A percentile compares a stretch with the other conserved stretches of the same genome.
Conservation (phyloP, 805 yeast species). For the Wickerhamiella sergipiensis region DNA sequence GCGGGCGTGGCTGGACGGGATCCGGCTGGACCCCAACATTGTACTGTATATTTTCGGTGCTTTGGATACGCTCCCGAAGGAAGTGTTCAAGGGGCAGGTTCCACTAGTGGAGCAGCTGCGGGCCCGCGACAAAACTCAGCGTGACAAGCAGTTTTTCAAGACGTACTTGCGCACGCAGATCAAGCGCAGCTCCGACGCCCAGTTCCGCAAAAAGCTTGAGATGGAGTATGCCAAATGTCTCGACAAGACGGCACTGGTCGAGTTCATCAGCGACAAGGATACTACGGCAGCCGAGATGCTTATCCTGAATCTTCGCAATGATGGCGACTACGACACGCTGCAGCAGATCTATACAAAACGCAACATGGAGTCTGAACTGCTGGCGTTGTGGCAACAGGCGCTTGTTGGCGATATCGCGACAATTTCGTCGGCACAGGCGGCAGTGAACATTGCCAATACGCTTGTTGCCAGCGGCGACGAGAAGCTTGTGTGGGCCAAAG, state of each 20-base stretch:
- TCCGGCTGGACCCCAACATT: slow-evolving; percentile 24
- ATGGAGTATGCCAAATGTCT: slow-evolving; percentile 3
- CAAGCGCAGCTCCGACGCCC: slow-evolving; percentile 3
- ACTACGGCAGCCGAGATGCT: slow-evolving; percentile 4
- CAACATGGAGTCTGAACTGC: slow-evolving; percentile 5
- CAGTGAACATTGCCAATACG: slow-evolving; percentile 19
- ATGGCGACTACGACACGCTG: slow-evolving; percentile 4
- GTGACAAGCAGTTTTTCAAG: slow-evolving; percentile 4
- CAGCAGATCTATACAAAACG: slow-evolving; percentile 10
- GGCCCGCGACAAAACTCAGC: background rate
- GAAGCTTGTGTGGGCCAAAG: slow-evolving; percentile 27
- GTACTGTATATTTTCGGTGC: slow-evolving; percentile 20
- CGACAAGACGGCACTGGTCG: slow-evolving; percentile 5
- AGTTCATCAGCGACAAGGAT: slow-evolving; percentile 8
- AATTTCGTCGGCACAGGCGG: slow-evolving; percentile 17
- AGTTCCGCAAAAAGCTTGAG: slow-evolving; percentile 6
- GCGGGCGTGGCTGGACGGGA: slow-evolving; percentile 26
- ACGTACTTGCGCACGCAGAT: slow-evolving; percentile 5
- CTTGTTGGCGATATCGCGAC: background rate
- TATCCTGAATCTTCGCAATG: slow-evolving; percentile 1
- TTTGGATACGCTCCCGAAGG: slow-evolving; percentile 18
- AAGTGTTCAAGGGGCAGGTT: slow-evolving; percentile 21
- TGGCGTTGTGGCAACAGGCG: slow-evolving; percentile 16
- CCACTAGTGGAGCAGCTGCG: slow-evolving; percentile 6
- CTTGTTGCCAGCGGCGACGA: slow-evolving; percentile 17